Evolutionary conservation across 2,329 filamentous ascomycete species (phyloP).

Genomic region (Geosmithia putterillii): DNA sequence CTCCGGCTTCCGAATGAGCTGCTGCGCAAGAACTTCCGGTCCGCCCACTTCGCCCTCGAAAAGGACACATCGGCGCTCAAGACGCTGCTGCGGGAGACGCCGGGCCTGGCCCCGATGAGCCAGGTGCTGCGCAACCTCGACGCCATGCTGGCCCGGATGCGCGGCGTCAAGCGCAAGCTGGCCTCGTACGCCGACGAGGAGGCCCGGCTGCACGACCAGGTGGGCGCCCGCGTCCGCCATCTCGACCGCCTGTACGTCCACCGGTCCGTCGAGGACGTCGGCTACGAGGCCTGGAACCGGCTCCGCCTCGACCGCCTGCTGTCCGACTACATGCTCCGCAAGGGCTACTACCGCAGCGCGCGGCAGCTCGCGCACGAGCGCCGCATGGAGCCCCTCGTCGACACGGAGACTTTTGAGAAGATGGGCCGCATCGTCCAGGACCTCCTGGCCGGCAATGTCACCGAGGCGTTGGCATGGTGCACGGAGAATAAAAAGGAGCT

Average conservation of each 20-base stretch:
- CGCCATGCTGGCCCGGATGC: conserved; percentile 73
- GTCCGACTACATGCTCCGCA: conserved; percentile 83
- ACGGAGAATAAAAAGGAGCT: conserved; percentile 85
- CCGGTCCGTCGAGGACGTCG: conserved; percentile 74
- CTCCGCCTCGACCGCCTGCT: conserved; percentile 70
- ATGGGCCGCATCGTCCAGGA: conserved; percentile 69
- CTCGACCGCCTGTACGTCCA: conserved; percentile 72
- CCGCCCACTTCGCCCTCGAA: conserved; percentile 65
- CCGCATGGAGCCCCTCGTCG: conserved; percentile 68
- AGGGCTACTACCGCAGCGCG: conserved; percentile 72
- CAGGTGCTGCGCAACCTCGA: conserved; percentile 75
- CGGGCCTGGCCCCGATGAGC: conserved; percentile 47
- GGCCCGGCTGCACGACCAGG: conserved; percentile 59
- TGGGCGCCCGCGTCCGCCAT: conserved; percentile 66
- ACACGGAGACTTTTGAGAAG: conserved; percentile 76
- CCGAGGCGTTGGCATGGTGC: conserved; percentile 81
- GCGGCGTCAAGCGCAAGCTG: conserved; percentile 80
- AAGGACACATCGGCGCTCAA: conserved; percentile 54
- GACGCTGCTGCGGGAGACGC: conserved; percentile 47
- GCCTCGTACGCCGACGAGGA: conserved; percentile 69
- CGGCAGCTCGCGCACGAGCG: conserved; percentile 62
- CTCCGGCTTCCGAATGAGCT: conserved; percentile 88
- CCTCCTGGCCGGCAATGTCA: conserved; percentile 56
- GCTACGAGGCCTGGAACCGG: conserved; percentile 85
- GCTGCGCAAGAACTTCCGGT: conserved; percentile 86